Evolutionary conservation across 768 basidiomycete species (phyloP), one percentile per base, ranked within the genome.

Genomic region (Collybia sp.): DNA sequence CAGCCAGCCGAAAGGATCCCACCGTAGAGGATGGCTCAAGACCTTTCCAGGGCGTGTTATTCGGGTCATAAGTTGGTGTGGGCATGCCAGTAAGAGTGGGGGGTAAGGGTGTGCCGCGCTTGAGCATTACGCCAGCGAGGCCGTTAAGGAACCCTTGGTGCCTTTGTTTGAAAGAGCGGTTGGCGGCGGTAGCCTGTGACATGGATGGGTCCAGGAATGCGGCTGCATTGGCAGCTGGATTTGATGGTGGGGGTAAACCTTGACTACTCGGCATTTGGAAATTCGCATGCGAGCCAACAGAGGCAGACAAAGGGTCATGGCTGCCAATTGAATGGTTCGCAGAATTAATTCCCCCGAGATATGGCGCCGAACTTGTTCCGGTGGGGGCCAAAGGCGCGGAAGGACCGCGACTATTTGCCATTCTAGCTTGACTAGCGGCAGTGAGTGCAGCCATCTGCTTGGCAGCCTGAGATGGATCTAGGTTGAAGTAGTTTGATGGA

Each of bases 361-460:
- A 80, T 73, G 82, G 60, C 56, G 72, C 82, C 77, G 84, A 79
- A 65, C 76, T 80, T 79, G 77, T 74, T 73, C 78, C 78, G 71
- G 72, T 59, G 46, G 65, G 60, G 46, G 71, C 51, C 55, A 57
- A 55, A 42, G 64, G 56, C 45, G 62, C 53, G 47, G 67, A 45
- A 43, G 63, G 52, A 40, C 60, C 61, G 47, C 68, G 63, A 64
- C 70, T 73, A 52, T 76, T 79, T 58, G 76, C 67, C 53, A 78
- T 75, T 66, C 81, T 72, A 58, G 79, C 76, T 55, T 79, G 73
- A 54, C 72, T 80, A 41, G 73, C 83, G 44, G 76, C 82, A 55
- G 73, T 81, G 53, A 90, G 77, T 9, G 83, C 83, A 25, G 85
- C 84, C 79, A 89, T 85, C 67, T 91, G 88, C 63, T 89, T 91